Conservation (phyloP, 2,329 filamentous ascomycete genomes). For the Rhinocladiella similis region DNA sequence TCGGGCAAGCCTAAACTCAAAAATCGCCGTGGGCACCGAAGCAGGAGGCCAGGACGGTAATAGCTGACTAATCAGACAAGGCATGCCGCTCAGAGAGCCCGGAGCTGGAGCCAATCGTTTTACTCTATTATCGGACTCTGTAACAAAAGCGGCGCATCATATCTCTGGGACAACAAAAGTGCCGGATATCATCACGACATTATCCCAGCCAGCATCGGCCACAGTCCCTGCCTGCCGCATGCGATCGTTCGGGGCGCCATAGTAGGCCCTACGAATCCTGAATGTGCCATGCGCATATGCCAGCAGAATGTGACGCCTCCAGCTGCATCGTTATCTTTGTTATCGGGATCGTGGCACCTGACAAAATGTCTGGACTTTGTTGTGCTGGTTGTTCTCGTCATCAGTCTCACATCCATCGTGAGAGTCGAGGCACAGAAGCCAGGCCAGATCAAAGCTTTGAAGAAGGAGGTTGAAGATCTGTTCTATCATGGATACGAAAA, state of each 20-base stretch:
- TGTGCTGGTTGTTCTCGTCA: conserved; percentile 9
- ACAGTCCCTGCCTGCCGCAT: background rate
- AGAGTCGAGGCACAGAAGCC: conserved; percentile 20
- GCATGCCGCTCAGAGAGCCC: background rate
- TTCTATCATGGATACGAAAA: conserved; percentile 97
- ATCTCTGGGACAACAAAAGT: background rate
- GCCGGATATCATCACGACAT: background rate
- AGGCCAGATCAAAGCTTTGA: conserved; percentile 26
- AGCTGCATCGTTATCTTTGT: conserved; percentile 7
- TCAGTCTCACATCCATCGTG: conserved; percentile 14
- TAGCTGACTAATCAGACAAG: too few species aligned
- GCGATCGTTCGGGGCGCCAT: background rate
- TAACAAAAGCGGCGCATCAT: background rate
- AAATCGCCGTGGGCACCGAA: too few species aligned
- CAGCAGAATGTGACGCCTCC: conserved; percentile 20
- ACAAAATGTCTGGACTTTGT: conserved; percentile 17
- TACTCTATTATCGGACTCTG: background rate
- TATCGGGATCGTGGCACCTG: background rate
- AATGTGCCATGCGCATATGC: conserved; percentile 25
- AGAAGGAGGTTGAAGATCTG: conserved; percentile 62
- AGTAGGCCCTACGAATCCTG: conserved; percentile 6
- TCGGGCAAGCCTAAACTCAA: too few species aligned
- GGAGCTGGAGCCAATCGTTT: background rate
- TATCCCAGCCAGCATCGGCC: too few species aligned
- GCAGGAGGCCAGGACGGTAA: too few species aligned